A percentile compares a stretch with the other conserved stretches of the same genome.
Evolutionary conservation across 2,329 filamentous ascomycete species (phyloP).

Genomic region (Apiospora hydei): DNA sequence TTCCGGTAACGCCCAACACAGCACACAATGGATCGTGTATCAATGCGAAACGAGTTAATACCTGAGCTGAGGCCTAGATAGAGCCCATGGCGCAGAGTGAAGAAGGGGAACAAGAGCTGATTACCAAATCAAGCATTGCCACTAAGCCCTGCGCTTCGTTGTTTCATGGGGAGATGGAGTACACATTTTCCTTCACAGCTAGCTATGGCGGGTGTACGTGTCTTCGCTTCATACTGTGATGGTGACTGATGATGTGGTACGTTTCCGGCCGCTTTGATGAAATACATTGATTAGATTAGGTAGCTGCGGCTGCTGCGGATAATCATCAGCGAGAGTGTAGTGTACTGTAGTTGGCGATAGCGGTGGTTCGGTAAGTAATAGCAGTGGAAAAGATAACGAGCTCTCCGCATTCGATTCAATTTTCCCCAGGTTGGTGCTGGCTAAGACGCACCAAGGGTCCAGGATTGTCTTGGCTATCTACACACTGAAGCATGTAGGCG

Average conservation of each 20-base stretch:
- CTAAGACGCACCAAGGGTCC: constrained; percentile 23
- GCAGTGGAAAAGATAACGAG: constrained; percentile 9
- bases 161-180: not conserved
- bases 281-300: not conserved
- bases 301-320: not conserved
- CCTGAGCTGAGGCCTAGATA: not conserved
- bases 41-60: constrained; percentile 23
- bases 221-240: not conserved
- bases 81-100: not conserved
- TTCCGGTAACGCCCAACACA: constrained; percentile 9
- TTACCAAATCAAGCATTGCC: not conserved
- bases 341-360: not conserved
- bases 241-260: not conserved
- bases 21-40: constrained; percentile 7
- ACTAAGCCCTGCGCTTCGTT: not conserved
- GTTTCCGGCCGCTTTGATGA: not conserved
- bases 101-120: not conserved
- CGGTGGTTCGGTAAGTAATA: constrained; percentile 3
- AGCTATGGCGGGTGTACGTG: not conserved
- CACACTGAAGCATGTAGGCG: constrained; percentile 5
- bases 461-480: constrained; percentile 22
- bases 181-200: not conserved
- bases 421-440: constrained; percentile 25
- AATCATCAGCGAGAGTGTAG: not conserved
- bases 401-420: constrained; percentile 22